These are phyloP conservation scores for Lotus japonicus DNA, from an alignment of 306 rosid species.

Conservation along the genomic window DNA sequence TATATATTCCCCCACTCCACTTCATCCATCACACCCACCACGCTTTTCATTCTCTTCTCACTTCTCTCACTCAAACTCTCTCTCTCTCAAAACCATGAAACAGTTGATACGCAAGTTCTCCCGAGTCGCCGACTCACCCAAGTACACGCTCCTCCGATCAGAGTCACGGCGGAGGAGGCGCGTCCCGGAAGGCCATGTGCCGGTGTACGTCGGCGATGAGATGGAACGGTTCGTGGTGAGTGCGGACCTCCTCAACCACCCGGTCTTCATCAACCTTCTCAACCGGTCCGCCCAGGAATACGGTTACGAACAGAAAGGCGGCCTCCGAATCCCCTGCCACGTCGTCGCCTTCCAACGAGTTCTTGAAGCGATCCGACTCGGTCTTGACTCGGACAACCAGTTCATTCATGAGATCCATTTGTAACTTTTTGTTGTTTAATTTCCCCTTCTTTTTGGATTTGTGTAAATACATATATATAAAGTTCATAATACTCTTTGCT, in stretches of 20 bases:
- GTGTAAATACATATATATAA: no score
- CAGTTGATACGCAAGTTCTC: conserved; percentile 60
- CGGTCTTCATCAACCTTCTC: conserved; percentile 63
- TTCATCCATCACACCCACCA: conserved; percentile 16
- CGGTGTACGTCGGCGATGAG: conserved; percentile 87
- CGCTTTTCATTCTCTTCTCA: neutral
- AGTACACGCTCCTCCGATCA: conserved; percentile 58
- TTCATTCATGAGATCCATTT: neutral
- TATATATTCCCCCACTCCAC: conserved; percentile 17
- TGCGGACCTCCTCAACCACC: conserved; percentile 70
- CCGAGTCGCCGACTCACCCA: conserved; percentile 61
- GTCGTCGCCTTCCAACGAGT: conserved; percentile 68
- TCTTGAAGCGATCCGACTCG: conserved; percentile 58
- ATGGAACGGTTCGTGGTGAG: conserved; percentile 66
- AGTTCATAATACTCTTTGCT: no score
- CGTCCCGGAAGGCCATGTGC: conserved; percentile 73
- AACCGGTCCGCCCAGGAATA: conserved; percentile 76
- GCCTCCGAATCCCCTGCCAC: conserved; percentile 73
- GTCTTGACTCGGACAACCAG: conserved; percentile 33
- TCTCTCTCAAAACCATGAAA: conserved; percentile 39
- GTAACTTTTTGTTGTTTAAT: no score
- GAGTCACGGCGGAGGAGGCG: no score
- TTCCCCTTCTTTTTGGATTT: no score
- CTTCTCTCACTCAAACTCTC: neutral
- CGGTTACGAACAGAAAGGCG: conserved; percentile 83